These are phyloP conservation scores for Eucalyptus erythrocorys DNA, from an alignment of 345 rosid genomes.

Conservation along the genomic window DNA sequence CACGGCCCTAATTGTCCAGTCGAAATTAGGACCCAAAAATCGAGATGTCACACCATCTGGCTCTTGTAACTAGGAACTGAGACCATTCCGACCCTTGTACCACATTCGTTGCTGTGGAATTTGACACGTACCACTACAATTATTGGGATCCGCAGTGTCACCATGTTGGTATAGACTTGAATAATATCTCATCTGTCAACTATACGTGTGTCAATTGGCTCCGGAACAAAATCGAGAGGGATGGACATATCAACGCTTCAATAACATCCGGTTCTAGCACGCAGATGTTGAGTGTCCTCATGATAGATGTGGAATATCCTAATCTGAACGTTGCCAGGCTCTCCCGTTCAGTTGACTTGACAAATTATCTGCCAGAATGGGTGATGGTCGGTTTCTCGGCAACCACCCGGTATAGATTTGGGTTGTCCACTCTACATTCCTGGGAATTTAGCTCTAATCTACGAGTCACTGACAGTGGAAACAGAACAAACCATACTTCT, in stretches of 20 bases:
- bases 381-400: conserved; percentile 13
- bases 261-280: not conserved
- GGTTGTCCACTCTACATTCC: not conserved
- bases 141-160: not conserved
- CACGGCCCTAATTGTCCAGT: no score
- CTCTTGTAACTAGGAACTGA: not conserved
- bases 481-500: not conserved
- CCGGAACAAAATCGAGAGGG: not conserved
- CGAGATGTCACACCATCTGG: no score
- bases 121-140: not conserved
- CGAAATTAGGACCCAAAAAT: no score
- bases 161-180: conserved; percentile 3
- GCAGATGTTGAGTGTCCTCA: not conserved
- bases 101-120: conserved; percentile 1
- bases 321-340: not conserved
- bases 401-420: not conserved
- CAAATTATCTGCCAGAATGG: not conserved
- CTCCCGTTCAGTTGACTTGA: not conserved
- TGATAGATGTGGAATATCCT: not conserved
- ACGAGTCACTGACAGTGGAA: not conserved
- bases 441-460: conserved; percentile 4
- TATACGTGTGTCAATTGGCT: not conserved
- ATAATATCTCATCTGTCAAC: not conserved
- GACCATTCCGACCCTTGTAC: not conserved
- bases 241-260: not conserved